Conservation (phyloP, 2,329 filamentous ascomycete genomes). For the Microdochium trichocladiopsis region DNA sequence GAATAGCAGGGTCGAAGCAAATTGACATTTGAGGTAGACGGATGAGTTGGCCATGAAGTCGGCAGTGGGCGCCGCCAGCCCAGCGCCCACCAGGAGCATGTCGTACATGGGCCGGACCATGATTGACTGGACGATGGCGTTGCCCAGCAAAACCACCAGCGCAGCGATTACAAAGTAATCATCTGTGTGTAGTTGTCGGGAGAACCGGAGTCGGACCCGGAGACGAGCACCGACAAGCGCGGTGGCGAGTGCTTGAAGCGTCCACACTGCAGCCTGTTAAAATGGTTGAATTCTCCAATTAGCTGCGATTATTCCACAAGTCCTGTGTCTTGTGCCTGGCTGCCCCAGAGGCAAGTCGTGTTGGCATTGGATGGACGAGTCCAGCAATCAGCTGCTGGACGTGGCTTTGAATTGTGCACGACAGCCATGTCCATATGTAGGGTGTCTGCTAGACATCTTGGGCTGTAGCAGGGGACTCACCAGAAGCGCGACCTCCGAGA, state of each 20-base stretch:
- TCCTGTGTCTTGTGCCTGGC: too few species aligned
- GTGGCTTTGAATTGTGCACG: too few species aligned
- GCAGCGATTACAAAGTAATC: not conserved
- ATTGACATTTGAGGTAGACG: constrained; percentile 6
- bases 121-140: not conserved
- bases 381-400: too few species aligned
- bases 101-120: not conserved
- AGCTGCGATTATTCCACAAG: too few species aligned
- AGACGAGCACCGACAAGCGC: not conserved
- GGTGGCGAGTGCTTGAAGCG: not conserved
- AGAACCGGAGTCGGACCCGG: not conserved
- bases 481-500: too few species aligned
- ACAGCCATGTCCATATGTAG: too few species aligned
- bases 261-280: not conserved
- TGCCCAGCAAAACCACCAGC: not conserved
- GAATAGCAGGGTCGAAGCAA: constrained; percentile 11
- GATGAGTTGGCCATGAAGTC: not conserved
- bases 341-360: too few species aligned
- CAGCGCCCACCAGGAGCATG: not conserved
- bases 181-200: not conserved
- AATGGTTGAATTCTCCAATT: too few species aligned
- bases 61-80: not conserved
- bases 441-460: too few species aligned
- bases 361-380: too few species aligned
- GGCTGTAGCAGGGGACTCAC: too few species aligned